phyloP scores from a whole-genome alignment of 108 stramenopile genomes.

The Cyclotella atomus region DNA sequence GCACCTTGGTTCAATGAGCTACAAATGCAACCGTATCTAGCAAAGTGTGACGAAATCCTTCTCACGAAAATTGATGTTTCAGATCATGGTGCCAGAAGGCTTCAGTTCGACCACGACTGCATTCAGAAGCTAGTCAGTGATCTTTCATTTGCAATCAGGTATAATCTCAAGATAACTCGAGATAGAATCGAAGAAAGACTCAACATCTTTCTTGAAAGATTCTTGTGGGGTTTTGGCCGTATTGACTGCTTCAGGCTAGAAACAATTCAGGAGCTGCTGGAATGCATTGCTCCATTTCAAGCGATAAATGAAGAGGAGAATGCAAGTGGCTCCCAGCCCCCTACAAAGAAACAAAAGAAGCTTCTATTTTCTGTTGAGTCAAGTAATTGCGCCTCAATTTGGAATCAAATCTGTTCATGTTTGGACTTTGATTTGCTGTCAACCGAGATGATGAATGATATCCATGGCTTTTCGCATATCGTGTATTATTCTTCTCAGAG shows the following conservation, averaged over 20 bases:
- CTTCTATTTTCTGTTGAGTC: neutral
- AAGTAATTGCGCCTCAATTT: neutral
- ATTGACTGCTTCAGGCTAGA: neutral
- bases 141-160: neutral
- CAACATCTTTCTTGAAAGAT: neutral
- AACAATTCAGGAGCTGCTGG: neutral
- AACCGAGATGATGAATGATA: neutral
- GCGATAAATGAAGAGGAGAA: neutral
- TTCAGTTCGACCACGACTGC: too few relatives aligned
- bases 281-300: neutral
- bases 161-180: neutral
- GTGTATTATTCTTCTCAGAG: neutral
- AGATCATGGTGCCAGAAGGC: too few relatives aligned
- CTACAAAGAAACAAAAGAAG: neutral
- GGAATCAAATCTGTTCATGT: neutral
- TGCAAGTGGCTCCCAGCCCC: too few relatives aligned
- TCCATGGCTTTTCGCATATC: neutral
- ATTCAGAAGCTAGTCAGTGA: neutral
- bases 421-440: neutral
- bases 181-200: neutral
- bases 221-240: neutral
- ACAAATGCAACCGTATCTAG: neutral
- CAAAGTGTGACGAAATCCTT: neutral
- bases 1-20: neutral
- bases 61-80: neutral